Base-by-base conservation (phyloP, 495 filamentous ascomycete genomes). In the Articulospora tetracladia region DNA sequence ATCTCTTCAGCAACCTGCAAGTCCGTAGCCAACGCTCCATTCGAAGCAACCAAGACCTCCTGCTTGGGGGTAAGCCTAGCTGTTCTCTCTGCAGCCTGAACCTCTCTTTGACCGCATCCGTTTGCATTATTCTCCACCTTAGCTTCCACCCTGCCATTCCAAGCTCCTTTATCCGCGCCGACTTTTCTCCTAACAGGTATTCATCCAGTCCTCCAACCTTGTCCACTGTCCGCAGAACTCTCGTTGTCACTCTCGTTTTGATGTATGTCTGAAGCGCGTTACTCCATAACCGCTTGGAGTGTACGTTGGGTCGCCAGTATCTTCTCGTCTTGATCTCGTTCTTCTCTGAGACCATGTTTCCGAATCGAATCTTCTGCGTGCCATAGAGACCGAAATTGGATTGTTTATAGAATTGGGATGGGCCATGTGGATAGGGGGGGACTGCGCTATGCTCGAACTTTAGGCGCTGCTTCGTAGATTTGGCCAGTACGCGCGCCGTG, bases 191-290 rank as follows among this genome's bases (percentile, higher is more conserved):
- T 4, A 97, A 74, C 28, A 98, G 76, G 74, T 98, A 98, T 60
- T 90, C 85, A 73, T 98, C 94, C 61, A 98, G 75, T 22, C 94
- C 92, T 26, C 93, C 93, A 13, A 82, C 78, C 66, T 93, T 96
- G 68, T 91, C 83, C 64, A 98, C 89, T 44, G 92, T 97, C 70
- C 90, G 80, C 66, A 98, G 72, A 10, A 91, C 89, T 46, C 83
- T 78, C 55, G 89, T 79, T 1, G 88, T 92, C 52, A 98, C 77
- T 65, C 88, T 84, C 34, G 95, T 79, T 66, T 83, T 84, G 12
- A 98, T 74, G 48, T 80, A 79, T 57, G 81, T 73, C 23, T 77
- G 76, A 47, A 98, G 79, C 0, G 82, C 77, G 1, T 85, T 79
- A 26, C 83, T 88, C 74, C 80, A 94, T 19, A 98, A 73, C 49